Percentiles rank a stretch among this genome's conserved stretches.
Evolutionary conservation across 371 early-diverging fungal species (phyloP).

Genomic region (Mucor velutinosus): DNA sequence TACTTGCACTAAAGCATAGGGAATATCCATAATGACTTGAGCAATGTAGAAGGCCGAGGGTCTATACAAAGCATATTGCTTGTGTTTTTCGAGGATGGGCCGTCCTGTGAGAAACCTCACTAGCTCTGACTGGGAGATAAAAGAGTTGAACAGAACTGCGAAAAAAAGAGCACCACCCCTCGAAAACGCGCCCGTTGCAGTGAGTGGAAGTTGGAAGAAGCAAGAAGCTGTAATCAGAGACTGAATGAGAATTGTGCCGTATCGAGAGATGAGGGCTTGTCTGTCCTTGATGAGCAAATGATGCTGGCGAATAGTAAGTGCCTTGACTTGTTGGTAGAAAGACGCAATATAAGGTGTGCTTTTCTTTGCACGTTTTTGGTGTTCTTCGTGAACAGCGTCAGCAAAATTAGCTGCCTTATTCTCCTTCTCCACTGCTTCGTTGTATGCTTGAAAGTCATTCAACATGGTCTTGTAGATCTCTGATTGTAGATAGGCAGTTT

Average conservation of each 20-base stretch:
- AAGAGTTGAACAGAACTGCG: constrained; percentile 55
- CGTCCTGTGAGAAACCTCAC: constrained; percentile 59
- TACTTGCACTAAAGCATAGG: constrained; percentile 26
- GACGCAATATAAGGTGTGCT: constrained; percentile 62
- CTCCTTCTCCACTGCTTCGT: constrained; percentile 26
- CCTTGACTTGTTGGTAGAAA: constrained; percentile 62
- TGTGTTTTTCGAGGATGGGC: constrained; percentile 69
- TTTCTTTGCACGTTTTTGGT: constrained; percentile 56
- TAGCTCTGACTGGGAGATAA: constrained; percentile 56
- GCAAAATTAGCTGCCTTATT: constrained; percentile 51
- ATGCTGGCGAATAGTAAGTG: constrained; percentile 64
- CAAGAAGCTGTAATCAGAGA: constrained; percentile 72
- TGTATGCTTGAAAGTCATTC: constrained; percentile 41
- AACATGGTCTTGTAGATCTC: constrained; percentile 33
- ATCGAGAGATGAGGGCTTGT: constrained; percentile 55
- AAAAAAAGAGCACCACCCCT: constrained; percentile 75
- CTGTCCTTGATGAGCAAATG: constrained; percentile 57
- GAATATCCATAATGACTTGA: constrained; percentile 53
- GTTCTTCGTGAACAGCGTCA: constrained; percentile 53
- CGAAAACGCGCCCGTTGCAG: constrained; percentile 64
- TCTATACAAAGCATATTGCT: constrained; percentile 67
- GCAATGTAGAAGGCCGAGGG: constrained; percentile 67
- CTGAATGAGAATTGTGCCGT: constrained; percentile 60
- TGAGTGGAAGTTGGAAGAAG: constrained; percentile 58
- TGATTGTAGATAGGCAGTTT: constrained; percentile 45